These are phyloP conservation scores for Leersia perrieri DNA, from an alignment of 176 grass and related monocot genomes.

Conservation along the genomic window DNA sequence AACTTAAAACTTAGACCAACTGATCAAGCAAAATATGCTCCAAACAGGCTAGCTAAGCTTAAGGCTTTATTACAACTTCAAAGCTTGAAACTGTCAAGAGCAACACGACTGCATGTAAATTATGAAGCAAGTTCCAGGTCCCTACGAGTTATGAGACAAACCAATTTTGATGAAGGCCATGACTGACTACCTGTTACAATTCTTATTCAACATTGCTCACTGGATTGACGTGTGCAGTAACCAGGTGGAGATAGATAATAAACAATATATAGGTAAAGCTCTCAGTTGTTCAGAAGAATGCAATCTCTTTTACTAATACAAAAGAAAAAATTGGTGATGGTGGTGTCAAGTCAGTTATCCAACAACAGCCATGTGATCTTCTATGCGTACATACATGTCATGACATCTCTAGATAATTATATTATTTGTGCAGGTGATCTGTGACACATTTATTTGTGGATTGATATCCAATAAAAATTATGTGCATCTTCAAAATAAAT, in stretches of 20 bases:
- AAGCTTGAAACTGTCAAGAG: not conserved
- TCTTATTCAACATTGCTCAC: not conserved
- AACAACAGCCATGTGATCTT: not conserved
- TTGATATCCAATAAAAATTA: not conserved
- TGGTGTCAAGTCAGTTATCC: not conserved
- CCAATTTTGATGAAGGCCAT: not conserved
- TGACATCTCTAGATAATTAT: not conserved
- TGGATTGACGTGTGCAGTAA: not conserved
- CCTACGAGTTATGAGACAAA: not conserved
- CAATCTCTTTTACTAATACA: not conserved
- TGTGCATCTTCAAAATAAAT: not conserved
- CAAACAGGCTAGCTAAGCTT: not conserved
- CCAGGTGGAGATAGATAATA: not conserved
- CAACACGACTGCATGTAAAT: not conserved
- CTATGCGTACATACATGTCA: not conserved
- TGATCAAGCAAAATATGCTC: not conserved
- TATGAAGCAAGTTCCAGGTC: not conserved
- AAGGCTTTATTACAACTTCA: not conserved
- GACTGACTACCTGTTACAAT: not conserved
- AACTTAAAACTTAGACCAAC: not conserved
- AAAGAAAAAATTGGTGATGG: not conserved
- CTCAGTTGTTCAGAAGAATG: not conserved
- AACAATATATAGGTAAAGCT: not conserved
- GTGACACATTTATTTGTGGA: not conserved
- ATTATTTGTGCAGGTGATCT: not conserved